Base-by-base conservation (phyloP, 2,329 filamentous ascomycete species). In the Arthrobotrys iridis region DNA sequence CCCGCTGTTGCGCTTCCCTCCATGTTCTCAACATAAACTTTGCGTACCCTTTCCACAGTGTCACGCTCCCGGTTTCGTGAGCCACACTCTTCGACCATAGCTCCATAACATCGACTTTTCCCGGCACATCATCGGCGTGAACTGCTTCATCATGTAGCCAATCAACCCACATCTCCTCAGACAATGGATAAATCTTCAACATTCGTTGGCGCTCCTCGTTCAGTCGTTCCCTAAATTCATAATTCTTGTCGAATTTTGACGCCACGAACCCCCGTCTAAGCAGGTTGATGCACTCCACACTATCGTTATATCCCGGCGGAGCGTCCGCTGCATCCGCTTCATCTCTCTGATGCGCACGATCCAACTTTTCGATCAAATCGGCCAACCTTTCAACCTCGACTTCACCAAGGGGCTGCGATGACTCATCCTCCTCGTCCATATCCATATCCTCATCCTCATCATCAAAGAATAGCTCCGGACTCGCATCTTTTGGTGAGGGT, bases 1-100 rank as follows among this genome's bases (percentile, higher is more conserved):
- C 80, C 3, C 73, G 74, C 86, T 88, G 88, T 43, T 84, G 84
- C 18, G 85, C 83, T 64, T 87, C 85, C 59, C 85, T 85, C 81
- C 91, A 89, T 8, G 93, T 87, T 18, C 87, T 87, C 85, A 90
- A 89, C 77, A 93, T 88, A 82, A 90, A 94, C 79, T 93, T 89
- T 82, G 90, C 92, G 80, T 93, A 94, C 26, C 88, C 86, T 73
- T 89, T 86, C 92, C 92, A 95, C 41, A 94, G 84, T 77, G 87
- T 88, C 73, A 90, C 84, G 79, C 91, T 93, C 78, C 87, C 89
- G 8, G 90, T 90, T 82, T 94, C 91, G 60, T 91, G 89, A 70
- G 84, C 83, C 20, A 90, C 87, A 68, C 91, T 91, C 78, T 86
- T 87, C 78, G 90, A 88, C 82, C 89, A 93, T 46, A 91, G 83